Evolutionary conservation across 2,329 filamentous ascomycete species (phyloP), one percentile per base, ranked within the genome.

Genomic region (Ophiognomonia clavigignenti-juglandacearum): DNA sequence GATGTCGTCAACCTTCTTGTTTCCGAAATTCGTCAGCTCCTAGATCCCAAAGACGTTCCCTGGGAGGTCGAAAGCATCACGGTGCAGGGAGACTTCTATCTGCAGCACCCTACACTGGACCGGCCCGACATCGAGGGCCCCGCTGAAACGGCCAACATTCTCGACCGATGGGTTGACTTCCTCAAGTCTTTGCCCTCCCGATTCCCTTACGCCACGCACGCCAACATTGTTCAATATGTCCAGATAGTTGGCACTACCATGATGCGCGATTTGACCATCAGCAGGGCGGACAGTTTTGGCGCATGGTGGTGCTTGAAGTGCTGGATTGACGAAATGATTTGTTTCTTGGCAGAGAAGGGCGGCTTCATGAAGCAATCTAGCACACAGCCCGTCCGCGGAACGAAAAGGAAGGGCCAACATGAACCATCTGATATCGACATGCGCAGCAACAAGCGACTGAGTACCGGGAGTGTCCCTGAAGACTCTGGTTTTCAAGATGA

Each of bases 271-370:
- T 78, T 95, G 48, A 93, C 88, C 1, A 82, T 93, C 42, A 76
- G 81, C 34, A 83, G 86, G 54, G 86, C 85, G 16, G 82, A 84
- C 60, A 91, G 86, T 59, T 95, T 92, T 60, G 85, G 87, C n/a
- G 84, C 86, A 6, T 95, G 89, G 89, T 93, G 88, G 88, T 87
- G 96, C 48, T 90, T 90, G 4, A 96, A 96, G 64, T 91, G 92
- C 48, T 97, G 92, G 75, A 80, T 96, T 43, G 91, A 96, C 60
- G 92, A 97, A 68, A 95, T 95, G 88, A 82, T 90, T 41, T 77
- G 86, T 48, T 96, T 95, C 77, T 74, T 96, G 56, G 89, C 88
- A 1, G 89, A 95, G 59, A 84, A 91, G 57, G 92, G 91, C 42
- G 92, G 92, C 0, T 96, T 96, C 61, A 83, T 96, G 71, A 74